Conservation (phyloP, 2,329 filamentous ascomycete species). For the Scortechinia acanthostroma region DNA sequence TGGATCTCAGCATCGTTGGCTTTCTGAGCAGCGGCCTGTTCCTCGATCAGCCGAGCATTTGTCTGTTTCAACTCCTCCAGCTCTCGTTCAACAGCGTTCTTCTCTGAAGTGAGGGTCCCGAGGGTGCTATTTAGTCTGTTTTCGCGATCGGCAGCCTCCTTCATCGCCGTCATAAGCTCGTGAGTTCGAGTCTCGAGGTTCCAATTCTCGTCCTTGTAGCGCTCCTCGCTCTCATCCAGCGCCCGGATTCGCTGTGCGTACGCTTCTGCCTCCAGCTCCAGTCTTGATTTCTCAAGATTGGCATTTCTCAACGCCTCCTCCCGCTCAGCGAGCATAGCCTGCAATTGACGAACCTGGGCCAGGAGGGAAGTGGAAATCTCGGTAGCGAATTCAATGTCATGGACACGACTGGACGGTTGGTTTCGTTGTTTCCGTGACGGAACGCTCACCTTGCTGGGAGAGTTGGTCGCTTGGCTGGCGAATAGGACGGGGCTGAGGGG, state of each 20-base stretch:
- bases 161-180: conserved; percentile 67
- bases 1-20: conserved; percentile 85
- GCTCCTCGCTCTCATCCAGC: conserved; percentile 87
- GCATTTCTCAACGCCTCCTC: conserved; percentile 76
- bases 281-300: conserved; percentile 67
- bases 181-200: conserved; percentile 87
- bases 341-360: conserved; percentile 85
- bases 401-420: conserved; percentile 77
- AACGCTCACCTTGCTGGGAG: conserved; percentile 81
- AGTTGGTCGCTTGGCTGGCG: conserved; percentile 75
- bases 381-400: conserved; percentile 96
- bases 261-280: conserved; percentile 77
- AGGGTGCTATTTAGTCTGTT: conserved; percentile 72
- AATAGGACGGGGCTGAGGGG: conserved; percentile 72
- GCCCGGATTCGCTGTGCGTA: conserved; percentile 74
- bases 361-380: conserved; percentile 94
- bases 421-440: conserved; percentile 85
- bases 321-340: conserved; percentile 76
- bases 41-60: conserved; percentile 73
- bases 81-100: conserved; percentile 73
- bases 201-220: conserved; percentile 98
- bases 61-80: conserved; percentile 80
- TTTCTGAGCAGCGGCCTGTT: conserved; percentile 70
- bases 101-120: conserved; percentile 65
- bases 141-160: conserved; percentile 74